Conservation (phyloP, 2,329 filamentous ascomycete species). For the Penicillium polonicum region DNA sequence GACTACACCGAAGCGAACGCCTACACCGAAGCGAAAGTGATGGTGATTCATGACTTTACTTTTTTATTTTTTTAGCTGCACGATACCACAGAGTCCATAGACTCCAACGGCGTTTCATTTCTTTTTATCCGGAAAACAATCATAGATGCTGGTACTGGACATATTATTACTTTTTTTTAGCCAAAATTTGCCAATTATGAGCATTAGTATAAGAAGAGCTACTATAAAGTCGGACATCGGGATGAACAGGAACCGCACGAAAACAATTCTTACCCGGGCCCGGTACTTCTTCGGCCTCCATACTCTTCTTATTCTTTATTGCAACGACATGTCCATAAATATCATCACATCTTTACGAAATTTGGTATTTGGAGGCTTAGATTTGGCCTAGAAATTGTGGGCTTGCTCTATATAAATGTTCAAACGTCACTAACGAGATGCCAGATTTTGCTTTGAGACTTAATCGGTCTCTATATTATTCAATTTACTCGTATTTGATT, state of each 20-base stretch:
- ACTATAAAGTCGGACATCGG: conserved; percentile 1
- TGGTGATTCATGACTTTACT: not conserved
- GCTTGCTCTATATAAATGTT: not conserved
- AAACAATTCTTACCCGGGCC: conserved; percentile 16
- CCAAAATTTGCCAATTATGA: not conserved
- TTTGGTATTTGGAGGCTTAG: not conserved
- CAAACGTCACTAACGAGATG: not conserved
- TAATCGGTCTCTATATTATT: not conserved
- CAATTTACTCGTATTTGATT: not conserved
- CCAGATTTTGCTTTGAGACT: not conserved
- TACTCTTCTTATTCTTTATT: not conserved
- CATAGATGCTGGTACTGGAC: not conserved
- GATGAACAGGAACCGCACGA: conserved; percentile 20
- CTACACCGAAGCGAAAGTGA: conserved; percentile 18
- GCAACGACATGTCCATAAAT: not conserved
- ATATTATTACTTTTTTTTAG: not conserved
- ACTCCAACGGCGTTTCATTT: not conserved
- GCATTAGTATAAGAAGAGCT: not conserved
- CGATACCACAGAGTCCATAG: conserved; percentile 15
- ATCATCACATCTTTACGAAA: not conserved
- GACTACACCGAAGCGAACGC: conserved; percentile 10
- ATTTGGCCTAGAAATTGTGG: not conserved
- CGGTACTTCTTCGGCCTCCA: conserved; percentile 2
- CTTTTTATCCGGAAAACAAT: not conserved
- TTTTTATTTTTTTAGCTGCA: conserved; percentile 11